phyloP scores from a whole-genome alignment of 495 filamentous ascomycete genomes.

The Patellaria atrata region DNA sequence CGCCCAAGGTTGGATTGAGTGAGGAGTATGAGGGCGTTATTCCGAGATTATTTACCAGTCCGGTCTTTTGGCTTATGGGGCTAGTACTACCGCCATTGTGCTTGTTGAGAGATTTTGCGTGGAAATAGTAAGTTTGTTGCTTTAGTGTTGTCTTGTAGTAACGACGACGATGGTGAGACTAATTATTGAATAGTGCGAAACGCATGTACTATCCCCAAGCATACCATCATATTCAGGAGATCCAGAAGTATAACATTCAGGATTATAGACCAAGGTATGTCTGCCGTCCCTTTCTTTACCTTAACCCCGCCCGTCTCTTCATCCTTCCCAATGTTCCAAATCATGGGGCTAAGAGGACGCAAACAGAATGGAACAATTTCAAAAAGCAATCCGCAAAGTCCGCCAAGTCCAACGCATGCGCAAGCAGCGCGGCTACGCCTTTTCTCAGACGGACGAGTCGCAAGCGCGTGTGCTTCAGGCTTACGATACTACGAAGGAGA shows the following conservation, averaged over 20 bases:
- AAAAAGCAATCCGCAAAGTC: constrained; percentile 97
- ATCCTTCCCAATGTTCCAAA: constrained; percentile 7
- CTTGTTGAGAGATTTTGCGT: constrained; percentile 75
- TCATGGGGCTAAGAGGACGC: too few species aligned
- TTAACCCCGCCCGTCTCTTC: background rate
- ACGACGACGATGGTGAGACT: background rate
- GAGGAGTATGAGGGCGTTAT: constrained; percentile 76
- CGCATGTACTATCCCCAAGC: constrained; percentile 92
- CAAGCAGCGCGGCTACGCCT: constrained; percentile 96
- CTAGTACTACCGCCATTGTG: constrained; percentile 68
- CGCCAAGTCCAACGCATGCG: constrained; percentile 98
- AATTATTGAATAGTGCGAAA: constrained; percentile 38
- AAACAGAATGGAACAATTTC: constrained; percentile 96
- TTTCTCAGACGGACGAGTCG: constrained; percentile 92
- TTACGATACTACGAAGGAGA: constrained; percentile 87
- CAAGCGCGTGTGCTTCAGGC: constrained; percentile 87
- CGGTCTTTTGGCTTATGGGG: constrained; percentile 81
- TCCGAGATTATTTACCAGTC: constrained; percentile 61
- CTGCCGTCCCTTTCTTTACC: background rate
- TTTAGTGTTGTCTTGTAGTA: constrained; percentile 18
- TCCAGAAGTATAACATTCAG: constrained; percentile 99
- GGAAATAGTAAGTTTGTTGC: constrained; percentile 39
- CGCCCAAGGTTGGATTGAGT: constrained; percentile 71
- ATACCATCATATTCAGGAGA: constrained; percentile 98
- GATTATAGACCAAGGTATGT: constrained; percentile 82